phyloP scores from a whole-genome alignment of 2,329 filamentous ascomycete genomes.

The Endocalyx cinctus region DNA sequence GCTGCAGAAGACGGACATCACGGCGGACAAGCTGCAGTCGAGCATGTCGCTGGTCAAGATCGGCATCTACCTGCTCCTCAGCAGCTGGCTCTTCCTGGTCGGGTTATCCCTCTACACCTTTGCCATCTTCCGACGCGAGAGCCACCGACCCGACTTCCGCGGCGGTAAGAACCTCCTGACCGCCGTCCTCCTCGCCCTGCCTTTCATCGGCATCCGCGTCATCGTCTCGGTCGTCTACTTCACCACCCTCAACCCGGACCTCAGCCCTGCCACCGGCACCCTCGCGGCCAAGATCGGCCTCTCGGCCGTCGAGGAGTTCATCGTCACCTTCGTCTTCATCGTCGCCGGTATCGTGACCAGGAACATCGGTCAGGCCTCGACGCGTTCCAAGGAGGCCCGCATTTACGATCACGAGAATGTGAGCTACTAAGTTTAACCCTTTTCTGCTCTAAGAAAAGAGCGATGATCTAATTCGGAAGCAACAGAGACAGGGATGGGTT shows the following conservation, averaged over 20 bases:
- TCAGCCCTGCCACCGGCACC: slow-evolving; percentile 18
- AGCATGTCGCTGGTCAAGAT: slow-evolving; percentile 12
- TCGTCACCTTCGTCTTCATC: slow-evolving; percentile 14
- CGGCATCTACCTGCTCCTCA: slow-evolving; percentile 20
- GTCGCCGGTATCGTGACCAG: slow-evolving; percentile 16
- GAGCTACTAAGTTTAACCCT: no score
- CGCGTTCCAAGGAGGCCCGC: no score
- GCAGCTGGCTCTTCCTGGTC: slow-evolving; percentile 14
- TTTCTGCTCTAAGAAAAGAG: no score
- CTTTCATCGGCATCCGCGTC: slow-evolving; percentile 19
- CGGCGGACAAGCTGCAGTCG: no score
- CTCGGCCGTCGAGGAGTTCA: slow-evolving; percentile 20
- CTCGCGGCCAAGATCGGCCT: slow-evolving; percentile 16
- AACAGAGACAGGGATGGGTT: no score
- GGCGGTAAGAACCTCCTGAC: slow-evolving; percentile 13
- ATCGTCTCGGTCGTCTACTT: slow-evolving; percentile 18
- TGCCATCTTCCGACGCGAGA: neutral
- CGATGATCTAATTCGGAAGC: no score
- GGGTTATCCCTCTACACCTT: slow-evolving; percentile 9
- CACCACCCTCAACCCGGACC: slow-evolving; percentile 11
- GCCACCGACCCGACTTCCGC: neutral
- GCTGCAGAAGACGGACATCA: slow-evolving; percentile 6
- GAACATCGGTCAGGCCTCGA: no score
- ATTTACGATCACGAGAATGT: no score
- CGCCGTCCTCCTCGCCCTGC: slow-evolving; percentile 15